These are phyloP conservation scores for Bertia moriformis DNA, from an alignment of 2,329 filamentous ascomycete species.

Conservation along the genomic window DNA sequence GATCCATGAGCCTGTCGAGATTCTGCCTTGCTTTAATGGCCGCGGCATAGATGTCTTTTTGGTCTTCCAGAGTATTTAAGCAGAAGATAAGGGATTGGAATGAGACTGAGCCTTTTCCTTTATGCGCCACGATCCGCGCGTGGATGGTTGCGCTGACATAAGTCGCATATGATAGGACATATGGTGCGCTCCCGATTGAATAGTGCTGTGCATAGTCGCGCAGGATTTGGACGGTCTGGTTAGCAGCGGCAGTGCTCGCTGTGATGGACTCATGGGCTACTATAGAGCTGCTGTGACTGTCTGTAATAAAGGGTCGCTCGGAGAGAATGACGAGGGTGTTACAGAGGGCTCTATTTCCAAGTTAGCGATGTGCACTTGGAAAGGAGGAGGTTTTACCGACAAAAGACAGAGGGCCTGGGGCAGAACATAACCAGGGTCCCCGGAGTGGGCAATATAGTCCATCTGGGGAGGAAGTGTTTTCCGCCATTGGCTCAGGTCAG, in stretches of 20 bases:
- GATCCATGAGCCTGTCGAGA: slow-evolving; percentile 27
- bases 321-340: background rate
- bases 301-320: background rate
- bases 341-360: background rate
- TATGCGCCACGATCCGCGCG: slow-evolving; percentile 10
- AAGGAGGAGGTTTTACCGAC: background rate
- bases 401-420: background rate
- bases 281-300: slow-evolving; percentile 8
- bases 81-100: slow-evolving; percentile 22
- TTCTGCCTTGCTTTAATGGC: slow-evolving; percentile 25
- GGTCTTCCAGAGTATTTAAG: slow-evolving; percentile 29
- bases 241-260: background rate
- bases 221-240: background rate
- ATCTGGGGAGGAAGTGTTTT: background rate
- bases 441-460: background rate
- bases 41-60: slow-evolving; percentile 33
- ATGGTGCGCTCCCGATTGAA: background rate
- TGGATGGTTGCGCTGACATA: background rate
- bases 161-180: background rate
- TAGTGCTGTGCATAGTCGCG: background rate
- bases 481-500: background rate
- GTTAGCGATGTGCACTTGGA: background rate
- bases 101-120: slow-evolving; percentile 19
- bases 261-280: background rate
- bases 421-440: background rate